These are phyloP conservation scores for Dacryopinax primogenitus DNA, from an alignment of 768 basidiomycete genomes.

Conservation along the genomic window DNA sequence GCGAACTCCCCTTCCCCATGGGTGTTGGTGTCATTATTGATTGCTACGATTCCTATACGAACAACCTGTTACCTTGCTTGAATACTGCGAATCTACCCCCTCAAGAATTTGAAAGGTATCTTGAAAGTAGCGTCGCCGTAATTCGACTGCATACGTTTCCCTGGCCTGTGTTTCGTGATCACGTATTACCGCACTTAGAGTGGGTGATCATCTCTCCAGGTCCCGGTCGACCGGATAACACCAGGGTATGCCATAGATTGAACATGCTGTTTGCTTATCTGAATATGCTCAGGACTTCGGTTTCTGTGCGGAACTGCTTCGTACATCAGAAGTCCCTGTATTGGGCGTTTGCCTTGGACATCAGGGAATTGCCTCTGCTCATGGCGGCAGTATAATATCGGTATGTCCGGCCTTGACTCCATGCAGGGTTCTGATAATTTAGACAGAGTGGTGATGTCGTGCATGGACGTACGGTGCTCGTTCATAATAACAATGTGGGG, in stretches of 20 bases:
- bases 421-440: neutral
- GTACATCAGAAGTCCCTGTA: neutral
- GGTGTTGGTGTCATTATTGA: constrained; percentile 3
- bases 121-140: neutral
- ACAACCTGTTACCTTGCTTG: neutral
- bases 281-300: neutral
- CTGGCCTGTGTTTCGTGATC: neutral
- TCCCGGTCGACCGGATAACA: neutral
- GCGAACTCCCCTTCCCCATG: neutral
- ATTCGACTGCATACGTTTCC: neutral
- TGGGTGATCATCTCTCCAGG: neutral
- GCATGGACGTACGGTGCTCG: neutral
- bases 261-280: neutral
- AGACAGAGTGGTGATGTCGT: neutral
- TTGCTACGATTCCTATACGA: constrained; percentile 3
- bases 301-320: neutral
- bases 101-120: neutral
- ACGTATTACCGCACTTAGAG: neutral
- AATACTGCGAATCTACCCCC: neutral
- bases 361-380: neutral
- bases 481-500: neutral
- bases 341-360: neutral
- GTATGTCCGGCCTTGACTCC: neutral
- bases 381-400: neutral
- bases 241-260: neutral